Conservation (phyloP, 495 filamentous ascomycete genomes). For the Ramalina intermedia region DNA sequence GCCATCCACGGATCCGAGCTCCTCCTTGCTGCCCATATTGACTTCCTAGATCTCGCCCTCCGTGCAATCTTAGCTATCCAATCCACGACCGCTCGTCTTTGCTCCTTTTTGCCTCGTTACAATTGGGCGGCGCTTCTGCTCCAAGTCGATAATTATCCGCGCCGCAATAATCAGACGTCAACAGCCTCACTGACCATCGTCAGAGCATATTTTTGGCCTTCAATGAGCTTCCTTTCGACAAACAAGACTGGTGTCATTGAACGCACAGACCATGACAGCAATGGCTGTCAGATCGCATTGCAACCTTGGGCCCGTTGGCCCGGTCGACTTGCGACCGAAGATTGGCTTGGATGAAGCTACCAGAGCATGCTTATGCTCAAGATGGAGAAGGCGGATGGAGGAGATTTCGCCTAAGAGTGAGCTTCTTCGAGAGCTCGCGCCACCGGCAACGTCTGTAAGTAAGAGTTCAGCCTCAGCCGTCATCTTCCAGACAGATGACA, state of each 20-base stretch:
- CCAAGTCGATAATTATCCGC: too few relatives aligned
- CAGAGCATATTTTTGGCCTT: background rate
- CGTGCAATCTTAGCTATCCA: too few relatives aligned
- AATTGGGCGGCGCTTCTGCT: too few relatives aligned
- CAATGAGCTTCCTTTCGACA: constrained; percentile 7
- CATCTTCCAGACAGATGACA: background rate
- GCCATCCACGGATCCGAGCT: too few relatives aligned
- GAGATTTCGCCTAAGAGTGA: background rate
- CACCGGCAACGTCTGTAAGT: background rate
- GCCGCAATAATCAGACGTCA: too few relatives aligned
- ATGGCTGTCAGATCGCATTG: constrained; percentile 13
- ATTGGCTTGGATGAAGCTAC: constrained; percentile 15
- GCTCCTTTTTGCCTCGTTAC: too few relatives aligned
- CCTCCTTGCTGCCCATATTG: too few relatives aligned
- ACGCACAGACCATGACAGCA: constrained; percentile 12
- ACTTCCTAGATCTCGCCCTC: too few relatives aligned
- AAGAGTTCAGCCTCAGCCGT: constrained; percentile 2
- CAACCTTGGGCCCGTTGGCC: constrained; percentile 9
- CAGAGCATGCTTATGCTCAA: background rate
- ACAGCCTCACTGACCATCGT: too few relatives aligned
- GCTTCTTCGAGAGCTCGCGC: background rate
- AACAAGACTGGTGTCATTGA: background rate
- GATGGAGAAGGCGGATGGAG: background rate
- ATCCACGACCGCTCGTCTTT: too few relatives aligned
- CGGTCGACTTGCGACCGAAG: constrained; percentile 11